Percentiles rank a stretch among this genome's conserved stretches.
Evolutionary conservation across 1,284 basidiomycete species (phyloP).

Genomic region (Pascua guehoae): DNA sequence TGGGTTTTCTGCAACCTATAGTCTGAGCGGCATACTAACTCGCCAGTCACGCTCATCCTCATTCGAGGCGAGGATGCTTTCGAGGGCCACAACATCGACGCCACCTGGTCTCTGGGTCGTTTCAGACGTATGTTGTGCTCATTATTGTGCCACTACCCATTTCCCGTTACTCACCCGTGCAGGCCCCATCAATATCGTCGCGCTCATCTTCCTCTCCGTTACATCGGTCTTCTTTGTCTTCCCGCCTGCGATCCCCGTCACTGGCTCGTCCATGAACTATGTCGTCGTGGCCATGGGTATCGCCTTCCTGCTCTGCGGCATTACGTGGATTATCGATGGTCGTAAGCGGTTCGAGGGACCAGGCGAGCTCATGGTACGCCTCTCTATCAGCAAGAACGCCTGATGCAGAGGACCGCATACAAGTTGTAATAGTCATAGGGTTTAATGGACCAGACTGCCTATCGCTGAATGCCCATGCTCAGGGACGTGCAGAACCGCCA

Average conservation of each 20-base stretch:
- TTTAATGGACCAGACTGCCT: too few relatives aligned
- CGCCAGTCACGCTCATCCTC: slow-evolving; percentile 44
- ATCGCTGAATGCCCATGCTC: too few relatives aligned
- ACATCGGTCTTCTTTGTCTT: slow-evolving; percentile 54
- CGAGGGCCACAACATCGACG: slow-evolving; percentile 25
- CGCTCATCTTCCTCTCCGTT: slow-evolving; percentile 47
- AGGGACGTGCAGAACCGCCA: too few relatives aligned
- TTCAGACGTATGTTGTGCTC: slow-evolving; percentile 26
- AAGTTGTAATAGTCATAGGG: too few relatives aligned
- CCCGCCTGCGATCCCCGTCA: slow-evolving; percentile 50
- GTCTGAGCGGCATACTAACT: slow-evolving; percentile 11
- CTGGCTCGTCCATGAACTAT: slow-evolving; percentile 51
- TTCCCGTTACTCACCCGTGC: too few relatives aligned
- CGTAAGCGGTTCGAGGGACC: slow-evolving; percentile 47
- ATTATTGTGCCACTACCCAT: slow-evolving; percentile 11
- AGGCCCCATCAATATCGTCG: slow-evolving; percentile 30
- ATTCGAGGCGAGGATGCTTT: slow-evolving; percentile 47
- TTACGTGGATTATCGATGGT: slow-evolving; percentile 46
- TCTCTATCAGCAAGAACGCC: too few relatives aligned
- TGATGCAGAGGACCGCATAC: too few relatives aligned
- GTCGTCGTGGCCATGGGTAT: slow-evolving; percentile 40
- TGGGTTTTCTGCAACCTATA: too few relatives aligned
- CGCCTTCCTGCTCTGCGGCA: slow-evolving; percentile 33
- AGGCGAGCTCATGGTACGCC: slow-evolving; percentile 28
- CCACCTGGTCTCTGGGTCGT: slow-evolving; percentile 36